Evolutionary conservation across 768 basidiomycete species (phyloP), one percentile per base, ranked within the genome.

Genomic region (Mrakia frigida): DNA sequence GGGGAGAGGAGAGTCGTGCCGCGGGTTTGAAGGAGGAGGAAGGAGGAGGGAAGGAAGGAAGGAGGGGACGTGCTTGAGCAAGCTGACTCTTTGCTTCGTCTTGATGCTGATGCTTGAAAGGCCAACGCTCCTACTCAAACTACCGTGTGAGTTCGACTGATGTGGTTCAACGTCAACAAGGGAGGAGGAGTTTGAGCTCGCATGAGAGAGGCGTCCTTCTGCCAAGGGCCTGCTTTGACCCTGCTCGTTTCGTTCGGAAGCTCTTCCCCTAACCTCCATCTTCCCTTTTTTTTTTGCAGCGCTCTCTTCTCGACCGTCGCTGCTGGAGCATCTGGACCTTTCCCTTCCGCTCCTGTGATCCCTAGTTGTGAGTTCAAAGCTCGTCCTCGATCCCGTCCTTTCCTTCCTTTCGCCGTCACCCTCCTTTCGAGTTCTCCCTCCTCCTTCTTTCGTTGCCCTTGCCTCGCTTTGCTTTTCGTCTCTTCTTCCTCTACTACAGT

Each of bases 41-140:
- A 60, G 31, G 16, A n/a, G 28, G 28, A 37, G 25, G 23, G n/a
- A 39, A 28, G 23, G 31, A 14, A 6, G 46, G 43, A 28, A n/a
- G 46, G 70, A 71, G 21, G 39, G 31, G 53, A 33, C 56, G 35
- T 73, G 72, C 53, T 18, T 41, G 46, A 18, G 46, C 4, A 21
- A 33, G 28, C 46, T 52, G 46, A 52, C 50, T 33, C 28, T 56
- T 25, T 43, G 28, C 0, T 39, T 52, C n/a, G 1, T 35, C 35
- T 31, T 11, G 3, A 3, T 23, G 10, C 18, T 46, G 18, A 28
- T 33, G 25, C 52, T 72, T 6, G 46, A n/a, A 11, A 72, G 70
- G 70, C 70, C 70, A 72, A 72, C 70, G 70, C 70, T n/a, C 70
- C 70, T 33, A 72, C 70, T 10, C 70, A 72, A 37, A 72, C 70